Percentiles rank a stretch among this genome's conserved stretches.
Conservation (phyloP, 2,329 filamentous ascomycete species). For the Ophiostoma perfectum region DNA sequence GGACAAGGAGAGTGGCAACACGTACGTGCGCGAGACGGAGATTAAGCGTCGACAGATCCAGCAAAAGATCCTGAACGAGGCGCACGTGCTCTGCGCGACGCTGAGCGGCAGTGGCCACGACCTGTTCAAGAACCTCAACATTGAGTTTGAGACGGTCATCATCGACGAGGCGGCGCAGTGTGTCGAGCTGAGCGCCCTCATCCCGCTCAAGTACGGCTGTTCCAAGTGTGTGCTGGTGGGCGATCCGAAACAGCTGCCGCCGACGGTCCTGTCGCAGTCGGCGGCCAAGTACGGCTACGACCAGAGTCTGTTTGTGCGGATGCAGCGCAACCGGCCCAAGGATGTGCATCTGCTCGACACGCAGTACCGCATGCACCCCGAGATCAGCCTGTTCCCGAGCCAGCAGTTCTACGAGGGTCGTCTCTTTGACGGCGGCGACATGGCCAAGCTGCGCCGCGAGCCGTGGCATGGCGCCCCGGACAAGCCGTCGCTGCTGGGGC, state of each 20-base stretch:
- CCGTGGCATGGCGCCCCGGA: slow-evolving; percentile 72
- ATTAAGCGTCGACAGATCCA: slow-evolving; percentile 78
- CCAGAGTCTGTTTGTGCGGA: slow-evolving; percentile 95
- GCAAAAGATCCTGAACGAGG: slow-evolving; percentile 82
- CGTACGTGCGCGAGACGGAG: slow-evolving; percentile 75
- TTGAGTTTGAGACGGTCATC: slow-evolving; percentile 97
- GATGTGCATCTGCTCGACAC: slow-evolving; percentile 93
- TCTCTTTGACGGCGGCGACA: slow-evolving; percentile 77
- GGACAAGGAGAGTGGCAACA: slow-evolving; percentile 78
- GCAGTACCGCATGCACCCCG: slow-evolving; percentile 98
- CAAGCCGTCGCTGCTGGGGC: slow-evolving; percentile 62
- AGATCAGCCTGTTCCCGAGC: slow-evolving; percentile 89
- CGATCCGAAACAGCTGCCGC: slow-evolving; percentile 94
- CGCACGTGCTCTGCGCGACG: slow-evolving; percentile 90
- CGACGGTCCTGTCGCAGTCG: slow-evolving; percentile 90
- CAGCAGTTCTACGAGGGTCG: slow-evolving; percentile 85
- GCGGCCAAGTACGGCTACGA: slow-evolving; percentile 92
- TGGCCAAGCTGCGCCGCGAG: slow-evolving; percentile 67
- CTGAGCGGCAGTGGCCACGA: slow-evolving; percentile 94
- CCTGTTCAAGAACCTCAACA: slow-evolving; percentile 88
- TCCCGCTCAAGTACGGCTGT: slow-evolving; percentile 95
- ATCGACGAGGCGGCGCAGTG: slow-evolving; percentile 98
- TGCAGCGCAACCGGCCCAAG: slow-evolving; percentile 86
- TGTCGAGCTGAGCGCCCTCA: slow-evolving; percentile 92
- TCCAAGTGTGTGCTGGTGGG: slow-evolving; percentile 95